Evolutionary conservation across 306 rosid species (phyloP).

Genomic region (Fagus sylvatica): DNA sequence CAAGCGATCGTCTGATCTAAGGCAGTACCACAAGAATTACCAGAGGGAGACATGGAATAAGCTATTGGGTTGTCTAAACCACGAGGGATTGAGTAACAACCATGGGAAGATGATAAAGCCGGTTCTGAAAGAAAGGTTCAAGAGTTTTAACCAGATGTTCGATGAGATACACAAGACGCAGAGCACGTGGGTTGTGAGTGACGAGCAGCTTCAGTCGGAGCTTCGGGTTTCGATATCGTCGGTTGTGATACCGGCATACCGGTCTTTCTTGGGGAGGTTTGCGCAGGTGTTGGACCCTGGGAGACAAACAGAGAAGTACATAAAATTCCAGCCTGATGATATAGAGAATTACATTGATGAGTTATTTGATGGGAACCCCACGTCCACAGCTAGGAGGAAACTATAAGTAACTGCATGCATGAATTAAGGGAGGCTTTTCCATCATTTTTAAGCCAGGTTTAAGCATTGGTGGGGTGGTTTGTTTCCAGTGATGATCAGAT

Average conservation of each 20-base stretch:
- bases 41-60: slow-evolving; percentile 78
- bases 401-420: not conserved
- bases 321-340: slow-evolving; percentile 85
- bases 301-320: slow-evolving; percentile 77
- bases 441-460: not conserved
- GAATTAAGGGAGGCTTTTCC: too few species aligned
- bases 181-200: slow-evolving; percentile 89
- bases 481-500: too few species aligned
- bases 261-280: slow-evolving; percentile 71
- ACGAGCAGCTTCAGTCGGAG: slow-evolving; percentile 92
- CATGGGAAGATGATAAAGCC: slow-evolving; percentile 73
- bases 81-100: slow-evolving; percentile 53
- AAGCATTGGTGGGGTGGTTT: too few species aligned
- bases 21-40: slow-evolving; percentile 75
- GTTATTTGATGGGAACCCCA: slow-evolving; percentile 73
- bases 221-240: slow-evolving; percentile 76
- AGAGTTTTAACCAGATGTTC: slow-evolving; percentile 67
- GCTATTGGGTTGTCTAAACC: slow-evolving; percentile 53
- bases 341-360: slow-evolving; percentile 72
- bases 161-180: slow-evolving; percentile 91
- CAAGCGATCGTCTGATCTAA: slow-evolving; percentile 59
- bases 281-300: slow-evolving; percentile 64
- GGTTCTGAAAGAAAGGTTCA: slow-evolving; percentile 81
- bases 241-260: slow-evolving; percentile 79
- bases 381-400: slow-evolving; percentile 51